Base-by-base conservation (phyloP, 1,284 basidiomycete species). In the Ceratobasidium sp. region DNA sequence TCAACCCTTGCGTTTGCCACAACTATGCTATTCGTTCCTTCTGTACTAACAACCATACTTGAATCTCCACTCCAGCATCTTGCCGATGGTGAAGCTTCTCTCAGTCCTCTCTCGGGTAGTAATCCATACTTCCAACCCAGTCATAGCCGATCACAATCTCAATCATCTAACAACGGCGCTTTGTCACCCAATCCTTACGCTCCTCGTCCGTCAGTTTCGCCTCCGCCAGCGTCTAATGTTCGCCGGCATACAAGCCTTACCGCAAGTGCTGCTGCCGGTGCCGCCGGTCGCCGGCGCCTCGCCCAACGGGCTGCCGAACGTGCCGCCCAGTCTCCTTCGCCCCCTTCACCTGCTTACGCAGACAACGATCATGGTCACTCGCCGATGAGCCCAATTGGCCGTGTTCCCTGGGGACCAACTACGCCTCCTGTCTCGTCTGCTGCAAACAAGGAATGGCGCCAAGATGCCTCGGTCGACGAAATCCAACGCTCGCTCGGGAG, bases 241-340 rank as follows among this genome's bases (percentile, higher is more conserved):
- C 88, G 92, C 57, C 84, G 92, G 73, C 91, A 93, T 79, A 89
- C 90, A 73, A 91, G 89, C 74, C 84, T 93, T 58, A 93, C 89
- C 23, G 88, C 92, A 76, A 89, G 89, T 50, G 83, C 83, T 16
- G 83, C 84, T 59, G 80, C 79, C 16, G 83, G 85, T 41, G 83
- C 75, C 18, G 71, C 74, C n/a, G 75, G 74, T 16, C 61, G 58
- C 32, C 64, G 73, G 14, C 75, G 70, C 53, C 65, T 55, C 12
- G 46, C 58, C 46, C 45, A 52, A 46, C 39, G 28, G 3, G 55
- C 45, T 32, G 72, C 55, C 9, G 65, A 69, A 43, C 57, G 52
- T 12, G 64, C 72, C 30, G 73, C 65, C 28, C 55, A 52, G 46
- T 46, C 41, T n/a, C 71, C 57, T 16, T 55, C 46, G n/a, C 45